Percentiles rank a stretch among this genome's conserved stretches.
These are phyloP conservation scores for Lojkania enalia DNA, from an alignment of 2,329 filamentous ascomycete genomes.

Conservation along the genomic window DNA sequence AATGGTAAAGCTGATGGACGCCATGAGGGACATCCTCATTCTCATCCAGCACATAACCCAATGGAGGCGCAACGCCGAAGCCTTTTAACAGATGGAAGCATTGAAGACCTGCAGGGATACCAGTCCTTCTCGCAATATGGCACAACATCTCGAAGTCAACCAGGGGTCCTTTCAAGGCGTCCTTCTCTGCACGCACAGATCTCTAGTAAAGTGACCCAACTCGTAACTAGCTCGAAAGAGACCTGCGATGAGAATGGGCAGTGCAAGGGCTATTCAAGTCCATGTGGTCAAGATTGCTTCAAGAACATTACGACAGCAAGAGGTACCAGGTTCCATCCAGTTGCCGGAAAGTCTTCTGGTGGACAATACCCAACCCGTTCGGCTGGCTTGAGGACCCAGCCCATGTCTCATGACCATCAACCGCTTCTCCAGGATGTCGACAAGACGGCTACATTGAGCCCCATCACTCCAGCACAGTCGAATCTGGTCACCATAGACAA, in stretches of 20 bases:
- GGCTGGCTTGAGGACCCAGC: slow-evolving; percentile 27
- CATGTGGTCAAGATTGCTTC: slow-evolving; percentile 64
- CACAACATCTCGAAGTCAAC: slow-evolving; percentile 13
- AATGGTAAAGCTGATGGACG: slow-evolving; percentile 36
- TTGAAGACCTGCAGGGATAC: slow-evolving; percentile 10
- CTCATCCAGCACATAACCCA: slow-evolving; percentile 5
- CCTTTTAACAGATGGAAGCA: slow-evolving; percentile 15
- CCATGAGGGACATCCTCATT: slow-evolving; percentile 19
- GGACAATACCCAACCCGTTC: slow-evolving; percentile 13
- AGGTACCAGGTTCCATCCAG: slow-evolving; percentile 30
- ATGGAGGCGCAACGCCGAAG: slow-evolving; percentile 27
- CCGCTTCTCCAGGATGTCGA: slow-evolving; percentile 35
- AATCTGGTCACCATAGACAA: slow-evolving; percentile 29
- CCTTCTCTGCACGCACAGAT: slow-evolving; percentile 49
- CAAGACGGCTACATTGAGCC: slow-evolving; percentile 21
- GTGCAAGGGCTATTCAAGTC: slow-evolving; percentile 64
- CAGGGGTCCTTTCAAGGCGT: slow-evolving; percentile 22
- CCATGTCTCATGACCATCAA: slow-evolving; percentile 32
- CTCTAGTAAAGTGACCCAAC: slow-evolving; percentile 50
- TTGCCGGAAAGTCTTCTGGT: slow-evolving; percentile 4
- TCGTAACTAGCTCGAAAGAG: slow-evolving; percentile 55
- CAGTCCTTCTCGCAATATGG: slow-evolving; percentile 24
- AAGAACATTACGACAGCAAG: slow-evolving; percentile 51
- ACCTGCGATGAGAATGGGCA: slow-evolving; percentile 61
- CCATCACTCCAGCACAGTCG: slow-evolving; percentile 27